Percentiles rank a stretch among this genome's conserved stretches.
Evolutionary conservation across 768 basidiomycete species (phyloP).

Genomic region (Tricholoma terreum): DNA sequence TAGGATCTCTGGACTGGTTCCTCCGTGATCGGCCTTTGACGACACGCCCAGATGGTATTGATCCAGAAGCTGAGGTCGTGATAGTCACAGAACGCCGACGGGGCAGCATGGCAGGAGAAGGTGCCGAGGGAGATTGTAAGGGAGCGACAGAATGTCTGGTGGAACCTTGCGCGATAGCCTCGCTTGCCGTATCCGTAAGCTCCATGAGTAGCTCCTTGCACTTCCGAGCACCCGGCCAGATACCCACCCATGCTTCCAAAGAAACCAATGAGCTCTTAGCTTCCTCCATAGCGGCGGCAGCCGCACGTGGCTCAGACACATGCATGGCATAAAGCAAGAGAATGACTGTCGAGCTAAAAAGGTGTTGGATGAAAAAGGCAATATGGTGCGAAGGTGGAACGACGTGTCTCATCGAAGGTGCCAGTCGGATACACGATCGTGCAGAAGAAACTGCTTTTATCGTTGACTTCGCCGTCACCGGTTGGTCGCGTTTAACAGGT

Average conservation of each 20-base stretch:
- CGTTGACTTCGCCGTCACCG: slow-evolving; percentile 67
- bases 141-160: slow-evolving; percentile 17
- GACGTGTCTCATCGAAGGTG: slow-evolving; percentile 79
- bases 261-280: slow-evolving; percentile 68
- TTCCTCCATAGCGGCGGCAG: slow-evolving; percentile 78
- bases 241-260: slow-evolving; percentile 77
- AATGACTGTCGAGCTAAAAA: slow-evolving; percentile 87
- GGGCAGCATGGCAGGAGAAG: slow-evolving; percentile 33
- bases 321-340: slow-evolving; percentile 86
- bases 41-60: slow-evolving; percentile 36
- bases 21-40: slow-evolving; percentile 52
- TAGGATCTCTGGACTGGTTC: slow-evolving; percentile 59
- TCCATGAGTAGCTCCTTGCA: slow-evolving; percentile 79
- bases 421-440: slow-evolving; percentile 80
- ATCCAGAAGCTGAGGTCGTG: slow-evolving; percentile 35
- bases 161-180: slow-evolving; percentile 51
- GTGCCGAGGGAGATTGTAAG: slow-evolving; percentile 19
- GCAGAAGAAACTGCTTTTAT: slow-evolving; percentile 81
- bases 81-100: slow-evolving; percentile 58
- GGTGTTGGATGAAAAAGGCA: slow-evolving; percentile 85
- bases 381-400: slow-evolving; percentile 85
- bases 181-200: slow-evolving; percentile 63
- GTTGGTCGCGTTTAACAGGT: slow-evolving; percentile 72
- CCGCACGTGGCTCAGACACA: slow-evolving; percentile 59
- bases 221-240: slow-evolving; percentile 86